Evolutionary conservation across 2,329 filamentous ascomycete genomes (phyloP).

Genomic region (Zalaria obscura): DNA sequence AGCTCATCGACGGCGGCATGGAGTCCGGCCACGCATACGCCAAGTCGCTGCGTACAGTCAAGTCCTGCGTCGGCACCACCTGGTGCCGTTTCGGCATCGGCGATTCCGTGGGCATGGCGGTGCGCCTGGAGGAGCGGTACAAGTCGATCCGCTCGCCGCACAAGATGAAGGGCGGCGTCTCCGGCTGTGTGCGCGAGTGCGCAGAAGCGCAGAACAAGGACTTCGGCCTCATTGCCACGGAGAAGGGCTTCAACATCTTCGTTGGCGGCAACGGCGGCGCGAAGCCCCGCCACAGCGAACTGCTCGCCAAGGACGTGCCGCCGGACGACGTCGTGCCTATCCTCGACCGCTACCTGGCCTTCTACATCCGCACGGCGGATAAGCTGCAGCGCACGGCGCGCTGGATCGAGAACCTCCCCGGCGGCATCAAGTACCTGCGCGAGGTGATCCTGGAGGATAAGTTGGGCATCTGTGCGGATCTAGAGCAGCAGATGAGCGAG

Average conservation of each 20-base stretch:
- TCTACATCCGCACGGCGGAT: constrained; percentile 88
- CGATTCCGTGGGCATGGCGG: constrained; percentile 82
- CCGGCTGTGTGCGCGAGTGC: constrained; percentile 83
- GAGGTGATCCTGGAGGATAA: constrained; percentile 76
- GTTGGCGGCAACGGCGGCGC: constrained; percentile 82
- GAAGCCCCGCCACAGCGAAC: constrained; percentile 66
- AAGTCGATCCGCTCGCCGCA: constrained; percentile 82
- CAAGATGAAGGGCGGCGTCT: constrained; percentile 84
- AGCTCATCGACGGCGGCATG: constrained; percentile 70
- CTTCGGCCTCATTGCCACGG: constrained; percentile 81
- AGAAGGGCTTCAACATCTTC: constrained; percentile 88
- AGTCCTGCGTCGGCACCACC: constrained; percentile 80
- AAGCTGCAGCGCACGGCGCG: constrained; percentile 77
- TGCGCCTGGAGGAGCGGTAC: constrained; percentile 77
- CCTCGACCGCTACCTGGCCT: constrained; percentile 77
- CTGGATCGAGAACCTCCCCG: constrained; percentile 74
- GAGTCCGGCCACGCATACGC: constrained; percentile 86
- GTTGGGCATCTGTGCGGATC: constrained; percentile 68
- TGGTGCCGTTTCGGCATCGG: constrained; percentile 86
- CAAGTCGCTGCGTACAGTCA: constrained; percentile 77
- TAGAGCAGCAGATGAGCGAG: constrained; percentile 79
- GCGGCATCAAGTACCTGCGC: constrained; percentile 69
- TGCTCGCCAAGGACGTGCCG: constrained; percentile 75
- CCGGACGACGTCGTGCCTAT: constrained; percentile 71
- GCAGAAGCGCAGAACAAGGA: constrained; percentile 90